Base-by-base conservation (phyloP, 106 monocot genomes). In the Platanthera guangdongensis region DNA sequence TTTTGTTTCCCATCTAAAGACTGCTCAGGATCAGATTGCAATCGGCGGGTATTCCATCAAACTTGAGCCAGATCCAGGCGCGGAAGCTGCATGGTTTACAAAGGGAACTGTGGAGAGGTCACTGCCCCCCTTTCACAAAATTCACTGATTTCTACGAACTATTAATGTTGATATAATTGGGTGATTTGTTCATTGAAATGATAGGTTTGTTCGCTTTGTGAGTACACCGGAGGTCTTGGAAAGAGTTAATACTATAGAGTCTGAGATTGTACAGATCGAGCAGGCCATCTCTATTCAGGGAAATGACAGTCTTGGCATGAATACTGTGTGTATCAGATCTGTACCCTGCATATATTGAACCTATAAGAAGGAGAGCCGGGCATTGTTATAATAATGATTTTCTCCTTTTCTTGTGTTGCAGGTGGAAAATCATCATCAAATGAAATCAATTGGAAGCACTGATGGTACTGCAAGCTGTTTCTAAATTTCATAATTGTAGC, bases 21-120 rank as follows among this genome's bases (percentile, higher is more conserved):
- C 85, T 30, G 92, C 89, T 9, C 79, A 81, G 73, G 87, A 92
- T 81, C 85, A 89, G 78, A 87, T 84, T 73, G 78, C 78, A 19
- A 92, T 84, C 75, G 92, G 92, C 7, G 92, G 92, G 0, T 92
- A 92, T 76, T 92, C 92, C 0, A 82, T 92, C 57, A 77, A 70
- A 13, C 89, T 92, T 46, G 80, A 89, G 77, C 92, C 89, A 22
- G 80, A 83, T 53, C 81, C 60, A 19, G 7, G 16, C 53, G 53
- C 9, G 6, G 80, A 87, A 71, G 51, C 87, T 50, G 28, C 57
- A 74, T 92, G 92, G 92, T 92, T 92, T 68, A 92, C 89, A 13
- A 92, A 92, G 80, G 78, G 74, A 13, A 89, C 92, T 4, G 84
- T 89, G 4, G 87, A 92, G 77, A 89, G 87, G 86, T 90, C 21